These are phyloP conservation scores for Eremomyces bilateralis DNA, from an alignment of 495 filamentous ascomycete species.

Conservation along the genomic window DNA sequence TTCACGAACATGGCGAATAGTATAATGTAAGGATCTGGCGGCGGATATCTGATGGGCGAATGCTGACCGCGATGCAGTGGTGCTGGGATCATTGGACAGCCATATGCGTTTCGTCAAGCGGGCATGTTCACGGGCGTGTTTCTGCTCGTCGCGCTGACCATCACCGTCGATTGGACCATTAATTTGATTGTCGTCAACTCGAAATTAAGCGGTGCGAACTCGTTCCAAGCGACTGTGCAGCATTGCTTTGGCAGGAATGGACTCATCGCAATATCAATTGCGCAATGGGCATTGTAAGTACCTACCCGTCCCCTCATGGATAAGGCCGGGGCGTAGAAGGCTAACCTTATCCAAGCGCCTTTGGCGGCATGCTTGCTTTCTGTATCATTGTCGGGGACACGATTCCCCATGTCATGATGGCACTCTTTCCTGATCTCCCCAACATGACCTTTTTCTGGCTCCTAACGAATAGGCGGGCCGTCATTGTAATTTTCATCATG, in stretches of 20 bases:
- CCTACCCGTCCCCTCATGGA: neutral
- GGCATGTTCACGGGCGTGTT: constrained; percentile 61
- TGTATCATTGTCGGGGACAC: constrained; percentile 92
- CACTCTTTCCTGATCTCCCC: constrained; percentile 55
- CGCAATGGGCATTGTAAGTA: constrained; percentile 76
- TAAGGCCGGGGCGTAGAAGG: too few species aligned
- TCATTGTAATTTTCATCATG: constrained; percentile 69
- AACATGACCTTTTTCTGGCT: constrained; percentile 60
- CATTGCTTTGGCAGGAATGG: constrained; percentile 78
- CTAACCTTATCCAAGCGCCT: constrained; percentile 34
- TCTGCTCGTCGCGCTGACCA: constrained; percentile 54
- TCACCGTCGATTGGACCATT: constrained; percentile 92
- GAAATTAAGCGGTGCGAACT: constrained; percentile 76
- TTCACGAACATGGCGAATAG: constrained; percentile 99
- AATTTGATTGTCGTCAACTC: constrained; percentile 88
- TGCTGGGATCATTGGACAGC: constrained; percentile 90
- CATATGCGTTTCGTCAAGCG: constrained; percentile 82
- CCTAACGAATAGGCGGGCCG: constrained; percentile 53
- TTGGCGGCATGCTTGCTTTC: constrained; percentile 96
- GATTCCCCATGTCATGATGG: constrained; percentile 71
- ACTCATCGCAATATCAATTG: constrained; percentile 70
- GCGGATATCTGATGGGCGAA: neutral
- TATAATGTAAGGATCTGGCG: constrained; percentile 39
- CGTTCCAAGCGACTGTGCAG: constrained; percentile 87
- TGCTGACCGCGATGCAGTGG: constrained; percentile 23